phyloP scores from a whole-genome alignment of 78 protist genomes.

The Dictyostelium purpureum region DNA sequence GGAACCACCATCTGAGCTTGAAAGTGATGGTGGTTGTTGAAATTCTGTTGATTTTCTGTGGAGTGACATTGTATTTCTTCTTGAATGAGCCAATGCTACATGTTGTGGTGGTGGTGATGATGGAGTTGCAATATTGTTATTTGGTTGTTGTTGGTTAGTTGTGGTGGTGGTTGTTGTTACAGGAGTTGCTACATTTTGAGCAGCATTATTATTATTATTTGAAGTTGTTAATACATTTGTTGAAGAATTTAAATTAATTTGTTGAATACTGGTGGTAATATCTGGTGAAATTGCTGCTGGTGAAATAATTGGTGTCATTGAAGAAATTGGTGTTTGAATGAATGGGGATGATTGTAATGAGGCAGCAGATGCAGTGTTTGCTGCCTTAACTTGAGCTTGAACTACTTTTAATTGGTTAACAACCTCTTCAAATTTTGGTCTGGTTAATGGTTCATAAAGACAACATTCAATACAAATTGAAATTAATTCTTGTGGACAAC shows the following conservation, averaged over 20 bases:
- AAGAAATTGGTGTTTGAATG: not conserved
- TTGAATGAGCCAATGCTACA: constrained; percentile 3
- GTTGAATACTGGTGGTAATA: constrained; percentile 6
- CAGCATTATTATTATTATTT: no score
- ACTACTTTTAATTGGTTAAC: constrained; percentile 1
- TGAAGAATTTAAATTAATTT: not conserved
- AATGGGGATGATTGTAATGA: not conserved
- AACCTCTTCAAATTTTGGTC: constrained; percentile 70
- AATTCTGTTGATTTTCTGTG: not conserved
- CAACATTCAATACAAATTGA: constrained; percentile 54
- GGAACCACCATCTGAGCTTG: not conserved
- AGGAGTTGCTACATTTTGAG: no score
- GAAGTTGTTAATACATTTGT: not conserved
- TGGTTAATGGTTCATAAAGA: constrained; percentile 62
- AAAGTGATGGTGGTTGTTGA: not conserved
- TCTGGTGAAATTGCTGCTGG: not conserved
- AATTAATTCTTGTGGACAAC: constrained; percentile 44
- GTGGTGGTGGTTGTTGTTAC: no score
- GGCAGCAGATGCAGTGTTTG: not conserved
- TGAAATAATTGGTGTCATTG: not conserved
- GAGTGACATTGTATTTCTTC: constrained; percentile 38
- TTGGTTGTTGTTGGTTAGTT: no score
- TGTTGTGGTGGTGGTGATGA: constrained; percentile 27
- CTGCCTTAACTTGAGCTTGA: not conserved
- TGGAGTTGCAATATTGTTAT: not conserved